A percentile compares a stretch with the other conserved stretches of the same genome.
phyloP scores from a whole-genome alignment of 129 eudicot genomes.

The Rutidosis leptorrhynchoides region DNA sequence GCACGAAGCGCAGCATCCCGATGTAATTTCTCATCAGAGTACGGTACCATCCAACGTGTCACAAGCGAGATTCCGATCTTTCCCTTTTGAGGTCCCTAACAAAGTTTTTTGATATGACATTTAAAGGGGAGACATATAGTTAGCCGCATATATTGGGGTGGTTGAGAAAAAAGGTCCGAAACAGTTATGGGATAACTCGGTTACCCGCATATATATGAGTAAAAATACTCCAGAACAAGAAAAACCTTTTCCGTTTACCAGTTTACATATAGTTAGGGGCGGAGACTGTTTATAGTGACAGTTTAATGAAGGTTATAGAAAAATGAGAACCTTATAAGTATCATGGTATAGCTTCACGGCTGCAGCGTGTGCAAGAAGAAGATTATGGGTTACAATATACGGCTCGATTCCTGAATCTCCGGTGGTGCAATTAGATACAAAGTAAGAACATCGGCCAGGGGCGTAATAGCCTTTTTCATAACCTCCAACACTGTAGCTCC shows the following conservation, averaged over 20 bases:
- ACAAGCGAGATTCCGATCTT: conserved; percentile 52
- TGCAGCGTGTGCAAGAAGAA: conserved; percentile 63
- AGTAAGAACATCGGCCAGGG: conserved; percentile 60
- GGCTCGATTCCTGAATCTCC: conserved; percentile 74
- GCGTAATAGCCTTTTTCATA: conserved; percentile 48
- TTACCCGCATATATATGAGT: too few species aligned
- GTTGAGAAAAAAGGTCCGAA: too few species aligned
- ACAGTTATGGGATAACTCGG: too few species aligned
- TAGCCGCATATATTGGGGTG: too few species aligned
- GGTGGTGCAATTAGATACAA: conserved; percentile 35
- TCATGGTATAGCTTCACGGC: conserved; percentile 48
- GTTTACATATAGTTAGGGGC: not conserved
- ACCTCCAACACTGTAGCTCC: conserved; percentile 34
- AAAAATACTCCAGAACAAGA: too few species aligned
- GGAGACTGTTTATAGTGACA: not conserved
- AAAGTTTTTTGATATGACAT: not conserved
- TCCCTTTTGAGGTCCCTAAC: conserved; percentile 59
- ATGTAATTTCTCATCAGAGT: conserved; percentile 33
- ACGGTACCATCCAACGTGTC: conserved; percentile 56
- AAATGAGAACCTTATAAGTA: conserved; percentile 40
- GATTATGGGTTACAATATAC: conserved; percentile 52
- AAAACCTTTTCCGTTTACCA: too few species aligned
- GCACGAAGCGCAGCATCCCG: conserved; percentile 48
- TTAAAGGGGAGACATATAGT: not conserved
- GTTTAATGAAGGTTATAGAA: not conserved